Evolutionary conservation across 2,329 filamentous ascomycete species (phyloP), one percentile per base, ranked within the genome.

Genomic region (Talaromyces sp.): DNA sequence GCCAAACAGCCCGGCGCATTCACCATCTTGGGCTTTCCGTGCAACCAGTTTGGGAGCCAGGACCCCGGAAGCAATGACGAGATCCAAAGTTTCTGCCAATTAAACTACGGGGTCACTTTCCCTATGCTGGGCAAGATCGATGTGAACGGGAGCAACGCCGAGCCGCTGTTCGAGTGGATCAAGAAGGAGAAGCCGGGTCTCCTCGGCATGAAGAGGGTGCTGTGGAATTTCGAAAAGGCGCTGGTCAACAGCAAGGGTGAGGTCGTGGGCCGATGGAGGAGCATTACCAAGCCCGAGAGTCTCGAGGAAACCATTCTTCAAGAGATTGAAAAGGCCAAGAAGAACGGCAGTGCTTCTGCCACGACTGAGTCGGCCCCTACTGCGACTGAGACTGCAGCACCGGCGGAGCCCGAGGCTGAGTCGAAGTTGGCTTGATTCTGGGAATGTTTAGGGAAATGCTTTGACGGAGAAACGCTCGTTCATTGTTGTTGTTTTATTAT

Each of bases 171-270:
- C 75, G 83, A 89, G 73, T 99, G 83, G 83, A 73, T 88, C 76
- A 88, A 88, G 80, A 76, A 75, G 61, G 78, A 83, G 75, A 88
- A 91, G 81, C 84, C 93, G 0, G 92, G 94, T 24, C 71, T 97
- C 59, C 79, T 97, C 79, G 94, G 94, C 21, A 75, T 97, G 72
- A 93, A 95, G 87, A 79, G 88, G 64, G 83, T 99, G 70, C 97
- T 97, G 88, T 99, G 94, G 94, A 99, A 99, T 80, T 99, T 97
- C 81, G 94, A 99, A 78, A 99, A 99, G 85, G 99, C 97, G 79
- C 80, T 99, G 65, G 81, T 99, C 65, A 89, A 88, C 62, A 84
- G 85, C 63, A 91, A 97, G 75, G 94, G 94, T 27, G 84, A 88
- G 78, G 91, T 97, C 67, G 89, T 90, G 78, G 84, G 84, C 29